Base-by-base conservation (phyloP, 2,329 filamentous ascomycete species). In the Drechslera avenae region DNA sequence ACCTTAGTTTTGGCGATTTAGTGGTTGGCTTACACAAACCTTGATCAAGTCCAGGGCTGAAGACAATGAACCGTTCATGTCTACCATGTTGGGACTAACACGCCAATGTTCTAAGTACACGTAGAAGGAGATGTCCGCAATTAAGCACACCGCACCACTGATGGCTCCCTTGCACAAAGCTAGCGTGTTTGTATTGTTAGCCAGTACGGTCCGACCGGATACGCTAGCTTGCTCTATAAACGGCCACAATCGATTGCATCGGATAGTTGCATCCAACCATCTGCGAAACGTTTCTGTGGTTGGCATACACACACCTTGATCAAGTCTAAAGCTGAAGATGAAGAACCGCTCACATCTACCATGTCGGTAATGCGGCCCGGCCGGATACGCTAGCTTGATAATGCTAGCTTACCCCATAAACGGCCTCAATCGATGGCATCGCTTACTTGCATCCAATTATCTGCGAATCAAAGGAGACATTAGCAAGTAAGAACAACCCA, bases 21-120 rank as follows among this genome's bases (percentile, higher is more conserved):
- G 17, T 42, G 12, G 9, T 34, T 32, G 5, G 37, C 3, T 16
- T 39, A 5, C 9, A 46, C 26, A 21, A 7, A 46, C 42, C 34
- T 46, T 46, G 28, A 46, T 46, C 17, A 46, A 39, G 17, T 46
- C 34, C 23, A 46, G 34, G 9, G 42, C 42, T 21, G 26, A 45
- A 32, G 42, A 21, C 23, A 45, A 12, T 23, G 13, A 46, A 23
- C 33, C 1, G 42, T 46, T 5, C n/a, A 13, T 8, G 8, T 14
- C 17, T 6, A 39, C 13, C 34, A 46, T 46, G 26, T 34, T 4
- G 13, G 32, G 2, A 17, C 12, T 34, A 34, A 32, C n/a, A 34
- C 16, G n/a, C n/a, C 1, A 34, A 34, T 34, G 32, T 34, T 34
- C 32, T 34, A 17, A 34, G 5, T 34, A 34, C n/a, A 17, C n/a